A percentile compares a stretch with the other conserved stretches of the same genome.
phyloP scores from a whole-genome alignment of 495 filamentous ascomycete genomes.

The Tuber magnatum region DNA sequence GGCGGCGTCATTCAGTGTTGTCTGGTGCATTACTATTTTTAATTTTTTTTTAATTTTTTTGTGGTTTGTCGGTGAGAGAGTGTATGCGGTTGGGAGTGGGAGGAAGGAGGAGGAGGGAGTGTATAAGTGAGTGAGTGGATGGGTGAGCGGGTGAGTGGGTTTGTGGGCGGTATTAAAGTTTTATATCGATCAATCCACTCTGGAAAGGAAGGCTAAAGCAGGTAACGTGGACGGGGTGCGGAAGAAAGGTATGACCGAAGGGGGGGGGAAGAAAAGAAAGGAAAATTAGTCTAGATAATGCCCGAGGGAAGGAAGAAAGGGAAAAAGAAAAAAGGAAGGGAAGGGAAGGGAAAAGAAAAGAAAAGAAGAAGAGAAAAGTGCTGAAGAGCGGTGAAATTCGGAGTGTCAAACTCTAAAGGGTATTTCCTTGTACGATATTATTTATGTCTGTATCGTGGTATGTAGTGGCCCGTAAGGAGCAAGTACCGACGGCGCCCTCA shows the following conservation, averaged over 20 bases:
- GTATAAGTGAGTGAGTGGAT: neutral
- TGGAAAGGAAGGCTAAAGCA: neutral
- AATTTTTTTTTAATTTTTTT: neutral
- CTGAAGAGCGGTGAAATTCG: conserved; percentile 3
- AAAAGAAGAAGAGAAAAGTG: neutral
- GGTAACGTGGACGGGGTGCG: neutral
- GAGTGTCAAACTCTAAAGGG: conserved; percentile 2
- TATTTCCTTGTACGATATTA: neutral
- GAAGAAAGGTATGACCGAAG: conserved; percentile 3
- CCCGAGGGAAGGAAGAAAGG: neutral
- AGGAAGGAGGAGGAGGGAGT: neutral
- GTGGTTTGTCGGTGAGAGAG: neutral
- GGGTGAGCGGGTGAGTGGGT: neutral
- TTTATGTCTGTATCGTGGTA: neutral
- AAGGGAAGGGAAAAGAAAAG: neutral
- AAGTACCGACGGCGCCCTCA: neutral
- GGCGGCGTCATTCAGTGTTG: conserved; percentile 37
- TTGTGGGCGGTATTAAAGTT: neutral
- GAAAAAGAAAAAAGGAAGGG: no score
- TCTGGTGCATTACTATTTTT: conserved; percentile 33
- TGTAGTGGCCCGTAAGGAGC: neutral
- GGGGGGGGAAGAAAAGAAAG: no score
- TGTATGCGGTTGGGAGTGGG: neutral
- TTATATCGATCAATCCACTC: neutral
- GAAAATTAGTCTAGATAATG: neutral